Base-by-base conservation (phyloP, 2,329 filamentous ascomycete genomes). In the Aaosphaeria arxii region DNA sequence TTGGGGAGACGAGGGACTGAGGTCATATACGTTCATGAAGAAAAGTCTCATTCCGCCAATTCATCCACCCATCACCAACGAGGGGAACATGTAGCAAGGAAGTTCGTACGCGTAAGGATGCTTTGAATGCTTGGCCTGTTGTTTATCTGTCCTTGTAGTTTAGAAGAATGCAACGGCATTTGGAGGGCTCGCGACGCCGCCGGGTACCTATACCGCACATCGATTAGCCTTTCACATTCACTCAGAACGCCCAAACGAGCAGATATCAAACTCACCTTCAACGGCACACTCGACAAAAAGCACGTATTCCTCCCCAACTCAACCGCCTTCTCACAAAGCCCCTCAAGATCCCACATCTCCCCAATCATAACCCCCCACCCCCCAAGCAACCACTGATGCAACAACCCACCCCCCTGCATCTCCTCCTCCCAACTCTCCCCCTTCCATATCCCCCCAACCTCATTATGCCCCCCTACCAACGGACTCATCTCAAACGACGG, bases 241-340 rank as follows among this genome's bases (percentile, higher is more conserved):
- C 33, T 9, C 9, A n/a, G 33, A n/a, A 36, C 7, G n/a, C 2
- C 7, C 9, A n/a, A 36, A 2, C 4, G 2, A 2, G 33, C 33
- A 9, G 33, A 9, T 36, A n/a, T 9, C n/a, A 31, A 7, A 52
- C 57, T 48, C 48, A 69, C 66, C 54, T 85, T 85, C 50, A 84
- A 62, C 1, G 83, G 82, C 33, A 74, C 74, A 54, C 81, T 85
- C 0, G 77, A 81, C 5, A 87, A 71, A 65, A 87, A 77, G 57
- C 86, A 87, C 2, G 74, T 80, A 60, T 77, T 84, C 29, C 77
- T 67, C 32, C 74, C 70, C 59, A 76, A 66, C 57, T 73, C 71
- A 54, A 78, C 82, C 55, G 81, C 81, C 43, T 78, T 74, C 33
- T 69, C 72, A 4, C 78, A 74, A 41, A 85, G 63, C 7, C 63